A percentile compares a stretch with the other conserved stretches of the same genome.
phyloP scores from a whole-genome alignment of 2,329 filamentous ascomycete species.

The Botryotinia globosa region DNA sequence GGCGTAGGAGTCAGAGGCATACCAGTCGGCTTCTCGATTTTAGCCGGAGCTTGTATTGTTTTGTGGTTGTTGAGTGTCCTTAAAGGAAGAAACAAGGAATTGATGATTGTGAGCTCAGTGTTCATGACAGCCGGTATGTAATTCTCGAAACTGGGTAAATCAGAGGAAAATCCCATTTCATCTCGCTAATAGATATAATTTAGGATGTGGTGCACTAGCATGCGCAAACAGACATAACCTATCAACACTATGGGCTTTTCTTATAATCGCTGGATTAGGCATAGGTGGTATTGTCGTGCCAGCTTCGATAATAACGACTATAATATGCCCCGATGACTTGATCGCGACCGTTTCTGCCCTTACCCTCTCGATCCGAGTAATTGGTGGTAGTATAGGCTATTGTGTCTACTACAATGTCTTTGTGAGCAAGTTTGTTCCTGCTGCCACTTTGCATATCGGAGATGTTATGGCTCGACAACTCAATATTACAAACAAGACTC shows the following conservation, averaged over 20 bases:
- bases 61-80: constrained; percentile 56
- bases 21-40: constrained; percentile 62
- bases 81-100: constrained; percentile 55
- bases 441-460: constrained; percentile 25
- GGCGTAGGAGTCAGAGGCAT: constrained; percentile 63
- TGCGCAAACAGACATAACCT: constrained; percentile 52
- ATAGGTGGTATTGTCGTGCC: constrained; percentile 57
- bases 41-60: constrained; percentile 58
- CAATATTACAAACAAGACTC: constrained; percentile 44
- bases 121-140: constrained; percentile 63
- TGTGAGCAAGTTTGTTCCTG: constrained; percentile 42
- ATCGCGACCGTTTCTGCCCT: constrained; percentile 68
- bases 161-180: constrained; percentile 34
- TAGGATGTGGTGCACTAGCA: constrained; percentile 49
- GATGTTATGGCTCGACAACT: constrained; percentile 37
- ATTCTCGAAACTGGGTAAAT: background rate
- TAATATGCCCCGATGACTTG: constrained; percentile 67
- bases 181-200: constrained; percentile 40
- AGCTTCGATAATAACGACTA: constrained; percentile 66
- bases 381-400: constrained; percentile 65
- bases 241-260: constrained; percentile 51
- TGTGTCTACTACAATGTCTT: constrained; percentile 55
- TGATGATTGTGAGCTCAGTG: constrained; percentile 57
- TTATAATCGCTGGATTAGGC: constrained; percentile 61
- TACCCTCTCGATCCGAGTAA: constrained; percentile 65